A percentile compares a stretch with the other conserved stretches of the same genome.
phyloP scores from a whole-genome alignment of 176 grass and related monocot species.

The Bolboschoenus planiculmis region DNA sequence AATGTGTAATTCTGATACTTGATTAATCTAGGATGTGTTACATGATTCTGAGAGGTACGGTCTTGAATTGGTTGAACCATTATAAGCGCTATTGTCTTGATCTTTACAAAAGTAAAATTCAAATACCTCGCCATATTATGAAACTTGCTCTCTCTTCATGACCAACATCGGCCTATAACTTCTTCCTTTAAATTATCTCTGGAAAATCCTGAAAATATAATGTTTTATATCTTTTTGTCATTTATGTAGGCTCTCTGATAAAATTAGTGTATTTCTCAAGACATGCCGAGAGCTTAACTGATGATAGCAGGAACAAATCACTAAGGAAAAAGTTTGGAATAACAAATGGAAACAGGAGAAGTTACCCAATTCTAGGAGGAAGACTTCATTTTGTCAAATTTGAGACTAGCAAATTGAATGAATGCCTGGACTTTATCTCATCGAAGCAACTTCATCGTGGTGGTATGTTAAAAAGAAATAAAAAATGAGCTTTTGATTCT shows the following conservation, averaged over 20 bases:
- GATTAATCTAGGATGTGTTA: no score
- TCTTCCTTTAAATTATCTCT: slow-evolving; percentile 7
- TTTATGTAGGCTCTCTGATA: slow-evolving; percentile 75
- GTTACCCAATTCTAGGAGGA: slow-evolving; percentile 83
- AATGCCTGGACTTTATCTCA: slow-evolving; percentile 94
- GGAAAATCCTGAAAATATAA: neutral
- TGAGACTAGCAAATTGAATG: slow-evolving; percentile 78
- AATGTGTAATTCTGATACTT: no score
- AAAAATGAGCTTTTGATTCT: neutral
- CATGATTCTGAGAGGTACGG: no score
- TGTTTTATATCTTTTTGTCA: neutral
- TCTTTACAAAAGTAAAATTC: no score
- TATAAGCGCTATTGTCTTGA: no score
- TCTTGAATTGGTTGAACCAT: no score
- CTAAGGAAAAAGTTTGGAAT: slow-evolving; percentile 69
- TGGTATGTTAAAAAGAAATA: slow-evolving; percentile 41
- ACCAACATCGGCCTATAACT: neutral
- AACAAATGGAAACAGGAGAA: slow-evolving; percentile 74
- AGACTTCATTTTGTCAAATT: slow-evolving; percentile 99
- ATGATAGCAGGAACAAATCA: slow-evolving; percentile 66
- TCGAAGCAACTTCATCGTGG: slow-evolving; percentile 94
- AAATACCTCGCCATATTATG: no score
- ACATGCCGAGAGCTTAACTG: slow-evolving; percentile 55
- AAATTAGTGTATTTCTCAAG: slow-evolving; percentile 97
- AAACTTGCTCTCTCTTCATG: neutral